These are phyloP conservation scores for Gelatoporia subvermispora DNA, from an alignment of 768 basidiomycete genomes.

Conservation along the genomic window DNA sequence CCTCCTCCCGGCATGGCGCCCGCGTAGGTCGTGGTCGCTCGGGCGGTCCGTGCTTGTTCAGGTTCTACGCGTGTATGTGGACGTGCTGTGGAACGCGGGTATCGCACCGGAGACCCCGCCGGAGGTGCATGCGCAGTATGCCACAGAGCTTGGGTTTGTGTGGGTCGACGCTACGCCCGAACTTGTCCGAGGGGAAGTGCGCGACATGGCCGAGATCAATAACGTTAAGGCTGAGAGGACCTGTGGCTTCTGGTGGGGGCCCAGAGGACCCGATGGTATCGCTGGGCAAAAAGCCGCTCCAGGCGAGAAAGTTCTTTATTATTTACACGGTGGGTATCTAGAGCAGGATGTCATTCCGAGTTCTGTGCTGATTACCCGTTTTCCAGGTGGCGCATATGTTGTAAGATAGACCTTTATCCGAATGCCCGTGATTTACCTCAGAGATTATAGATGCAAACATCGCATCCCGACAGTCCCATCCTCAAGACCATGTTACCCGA, in stretches of 20 bases:
- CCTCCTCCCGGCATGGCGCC: slow-evolving; percentile 3
- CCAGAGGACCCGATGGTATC: slow-evolving; percentile 7
- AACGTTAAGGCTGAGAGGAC: slow-evolving; percentile 25
- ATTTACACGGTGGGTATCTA: slow-evolving; percentile 22
- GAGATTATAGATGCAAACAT: too few species aligned
- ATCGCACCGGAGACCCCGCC: neutral
- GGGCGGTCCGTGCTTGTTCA: slow-evolving; percentile 2
- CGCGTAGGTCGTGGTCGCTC: slow-evolving; percentile 6
- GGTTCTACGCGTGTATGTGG: neutral
- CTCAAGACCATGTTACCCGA: slow-evolving; percentile 13
- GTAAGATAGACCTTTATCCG: too few species aligned
- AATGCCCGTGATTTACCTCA: too few species aligned
- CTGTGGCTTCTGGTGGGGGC: slow-evolving; percentile 34
- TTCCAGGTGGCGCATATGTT: slow-evolving; percentile 22
- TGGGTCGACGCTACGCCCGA: slow-evolving; percentile 33
- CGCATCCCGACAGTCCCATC: slow-evolving; percentile 7
- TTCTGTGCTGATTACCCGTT: neutral
- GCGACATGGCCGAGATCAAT: slow-evolving; percentile 22
- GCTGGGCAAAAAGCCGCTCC: slow-evolving; percentile 19
- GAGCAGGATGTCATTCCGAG: neutral
- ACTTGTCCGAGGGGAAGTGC: slow-evolving; percentile 27
- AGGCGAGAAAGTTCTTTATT: slow-evolving; percentile 30
- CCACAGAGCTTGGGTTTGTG: slow-evolving; percentile 8
- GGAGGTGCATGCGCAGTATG: neutral
- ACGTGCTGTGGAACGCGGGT: neutral